Base-by-base conservation (phyloP, 352 stramenopile species). In the Globisporangium sylvaticum region DNA sequence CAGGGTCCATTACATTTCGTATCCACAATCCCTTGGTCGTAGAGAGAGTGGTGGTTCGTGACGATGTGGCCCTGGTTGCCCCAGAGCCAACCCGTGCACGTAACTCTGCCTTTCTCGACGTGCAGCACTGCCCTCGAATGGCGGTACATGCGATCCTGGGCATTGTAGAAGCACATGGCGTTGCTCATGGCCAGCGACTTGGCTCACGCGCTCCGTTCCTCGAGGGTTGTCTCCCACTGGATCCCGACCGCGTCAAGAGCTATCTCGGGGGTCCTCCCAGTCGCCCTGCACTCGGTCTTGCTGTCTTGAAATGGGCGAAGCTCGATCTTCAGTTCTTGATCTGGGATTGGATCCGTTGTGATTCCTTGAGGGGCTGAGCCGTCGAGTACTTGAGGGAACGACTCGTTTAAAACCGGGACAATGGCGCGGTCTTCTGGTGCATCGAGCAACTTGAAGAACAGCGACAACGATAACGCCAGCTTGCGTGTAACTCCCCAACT, bases 11-110 rank as follows among this genome's bases (percentile, higher is more conserved):
- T 20, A 22, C 48, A 32, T 20, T 56, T 56, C 10, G 48, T 22
- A 25, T 56, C 48, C 24, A 9, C 48, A 32, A 27, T 14, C 20
- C 12, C 7, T n/a, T 54, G 46, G 7, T 54, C 29, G 46, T 18
- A 54, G 6, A 54, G n/a, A 10, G n/a, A 54, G 46, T 54, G 46
- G 46, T 54, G 46, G 46, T 54, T 54, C 46, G n/a, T 54, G 20
- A 27, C 46, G 4, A 27, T 5, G n/a, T 27, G 46, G n/a, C 46
- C 46, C 3, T 54, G 46, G n/a, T 54, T 29, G 20, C 20, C 46
- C 46, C 46, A 54, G 46, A 54, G n/a, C 46, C 46, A 54, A 8
- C 7, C 46, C 7, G 46, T 54, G 46, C 46, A 54, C 0, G 8
- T 56, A 9, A 24, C 4, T 1, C 3, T 12, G 22, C 8, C 22